A percentile compares a stretch with the other conserved stretches of the same genome.
phyloP scores from a whole-genome alignment of 345 rosid genomes.

The Lepidium didymum region DNA sequence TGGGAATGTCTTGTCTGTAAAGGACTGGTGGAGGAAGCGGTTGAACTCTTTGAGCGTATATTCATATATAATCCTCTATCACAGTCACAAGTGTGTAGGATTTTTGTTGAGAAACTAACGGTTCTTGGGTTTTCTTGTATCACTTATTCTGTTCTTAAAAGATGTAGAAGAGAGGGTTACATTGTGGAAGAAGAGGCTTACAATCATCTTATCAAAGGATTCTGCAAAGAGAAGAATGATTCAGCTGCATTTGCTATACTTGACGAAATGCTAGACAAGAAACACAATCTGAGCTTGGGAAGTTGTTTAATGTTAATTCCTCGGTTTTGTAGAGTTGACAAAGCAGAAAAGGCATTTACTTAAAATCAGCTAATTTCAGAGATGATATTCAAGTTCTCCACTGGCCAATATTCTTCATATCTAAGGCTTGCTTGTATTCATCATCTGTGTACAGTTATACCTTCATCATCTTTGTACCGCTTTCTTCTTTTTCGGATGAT shows the following conservation, averaged over 20 bases:
- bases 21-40: too few relatives aligned
- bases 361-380: background rate
- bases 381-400: background rate
- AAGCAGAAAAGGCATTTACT: conserved; percentile 32
- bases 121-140: conserved; percentile 34
- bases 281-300: conserved; percentile 30
- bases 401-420: too few relatives aligned
- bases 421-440: background rate
- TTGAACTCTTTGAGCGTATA: too few relatives aligned
- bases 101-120: conserved; percentile 53
- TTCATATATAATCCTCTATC: conserved; percentile 28
- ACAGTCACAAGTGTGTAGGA: conserved; percentile 27
- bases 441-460: too few relatives aligned
- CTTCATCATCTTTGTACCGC: too few relatives aligned
- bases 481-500: too few relatives aligned
- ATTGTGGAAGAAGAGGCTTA: conserved; percentile 34
- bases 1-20: conserved; percentile 37
- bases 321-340: conserved; percentile 34
- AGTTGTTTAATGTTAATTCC: conserved; percentile 46
- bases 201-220: conserved; percentile 45
- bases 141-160: conserved; percentile 39
- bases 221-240: conserved; percentile 40
- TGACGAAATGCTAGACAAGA: conserved; percentile 32
- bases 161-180: conserved; percentile 39
- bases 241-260: conserved; percentile 35